Evolutionary conservation across 2,329 filamentous ascomycete species (phyloP).

Genomic region (Pyricularia grisea): DNA sequence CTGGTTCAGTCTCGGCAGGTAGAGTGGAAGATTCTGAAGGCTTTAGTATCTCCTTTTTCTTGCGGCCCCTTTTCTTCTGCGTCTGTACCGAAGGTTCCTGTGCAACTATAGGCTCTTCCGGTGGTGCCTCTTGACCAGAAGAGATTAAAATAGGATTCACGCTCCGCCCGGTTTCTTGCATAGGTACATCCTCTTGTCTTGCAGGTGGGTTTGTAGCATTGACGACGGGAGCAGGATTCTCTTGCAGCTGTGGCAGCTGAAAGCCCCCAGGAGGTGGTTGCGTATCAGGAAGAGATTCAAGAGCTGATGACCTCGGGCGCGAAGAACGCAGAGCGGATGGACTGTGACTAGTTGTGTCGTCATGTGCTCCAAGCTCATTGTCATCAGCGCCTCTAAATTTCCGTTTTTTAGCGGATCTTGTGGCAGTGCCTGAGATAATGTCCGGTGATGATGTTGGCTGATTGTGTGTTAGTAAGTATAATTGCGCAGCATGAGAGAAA

Average conservation of each 20-base stretch:
- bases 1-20: neutral
- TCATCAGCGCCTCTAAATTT: neutral
- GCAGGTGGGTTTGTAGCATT: neutral
- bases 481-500: neutral
- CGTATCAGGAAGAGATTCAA: neutral
- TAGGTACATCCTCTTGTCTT: neutral
- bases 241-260: neutral
- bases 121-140: conserved; percentile 3
- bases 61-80: conserved; percentile 19
- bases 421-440: conserved; percentile 9
- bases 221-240: neutral
- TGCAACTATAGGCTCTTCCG: neutral
- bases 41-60: conserved; percentile 13
- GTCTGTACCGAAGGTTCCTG: conserved; percentile 7
- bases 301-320: conserved; percentile 7
- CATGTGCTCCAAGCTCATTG: conserved; percentile 9
- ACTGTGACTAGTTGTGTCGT: conserved; percentile 5
- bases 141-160: conserved; percentile 3
- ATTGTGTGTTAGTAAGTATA: neutral
- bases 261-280: neutral
- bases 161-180: neutral
- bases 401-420: neutral
- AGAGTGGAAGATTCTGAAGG: neutral
- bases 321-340: conserved; percentile 9
- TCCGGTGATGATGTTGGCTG: conserved; percentile 17